A percentile compares a stretch with the other conserved stretches of the same genome.
Evolutionary conservation across 73 alveolate genomes (phyloP).

Genomic region (Blepharisma japonicum): DNA sequence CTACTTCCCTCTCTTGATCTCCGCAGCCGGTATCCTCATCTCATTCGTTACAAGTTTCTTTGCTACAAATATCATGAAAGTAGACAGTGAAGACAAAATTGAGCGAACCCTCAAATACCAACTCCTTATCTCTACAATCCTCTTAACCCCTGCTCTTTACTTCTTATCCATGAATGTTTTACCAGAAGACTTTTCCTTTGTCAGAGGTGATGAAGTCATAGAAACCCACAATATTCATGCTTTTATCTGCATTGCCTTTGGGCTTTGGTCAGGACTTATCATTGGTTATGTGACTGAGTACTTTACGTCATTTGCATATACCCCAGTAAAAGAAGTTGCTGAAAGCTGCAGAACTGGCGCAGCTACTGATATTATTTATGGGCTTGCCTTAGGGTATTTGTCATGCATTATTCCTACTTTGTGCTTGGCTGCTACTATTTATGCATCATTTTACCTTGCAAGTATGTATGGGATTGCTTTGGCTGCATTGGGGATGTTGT

Average conservation of each 20-base stretch:
- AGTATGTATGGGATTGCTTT: slow-evolving; percentile 91
- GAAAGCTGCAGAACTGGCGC: slow-evolving; percentile 91
- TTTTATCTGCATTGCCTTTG: slow-evolving; percentile 61
- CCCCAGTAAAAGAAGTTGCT: slow-evolving; percentile 91
- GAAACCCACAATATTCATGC: slow-evolving; percentile 38
- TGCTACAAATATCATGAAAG: slow-evolving; percentile 45
- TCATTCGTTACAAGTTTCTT: slow-evolving; percentile 33
- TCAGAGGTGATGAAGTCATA: slow-evolving; percentile 11
- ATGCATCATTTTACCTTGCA: slow-evolving; percentile 58
- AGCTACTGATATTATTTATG: slow-evolving; percentile 91
- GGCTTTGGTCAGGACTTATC: slow-evolving; percentile 82
- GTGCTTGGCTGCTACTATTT: slow-evolving; percentile 71
- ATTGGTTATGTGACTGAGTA: slow-evolving; percentile 86
- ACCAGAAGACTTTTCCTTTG: slow-evolving; percentile 56
- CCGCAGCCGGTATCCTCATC: slow-evolving; percentile 52
- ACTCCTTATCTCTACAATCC: slow-evolving; percentile 45
- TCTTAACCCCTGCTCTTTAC: slow-evolving; percentile 46
- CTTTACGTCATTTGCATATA: slow-evolving; percentile 87
- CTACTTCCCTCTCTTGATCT: slow-evolving; percentile 72
- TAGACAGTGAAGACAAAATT: slow-evolving; percentile 39
- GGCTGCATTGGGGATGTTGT: slow-evolving; percentile 95
- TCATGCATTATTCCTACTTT: slow-evolving; percentile 76
- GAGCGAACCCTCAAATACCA: slow-evolving; percentile 44
- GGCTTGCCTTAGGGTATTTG: slow-evolving; percentile 83
- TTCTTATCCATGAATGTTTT: slow-evolving; percentile 41